phyloP scores from a whole-genome alignment of 257 asterid species.

The Paraleonurus japonicus region DNA sequence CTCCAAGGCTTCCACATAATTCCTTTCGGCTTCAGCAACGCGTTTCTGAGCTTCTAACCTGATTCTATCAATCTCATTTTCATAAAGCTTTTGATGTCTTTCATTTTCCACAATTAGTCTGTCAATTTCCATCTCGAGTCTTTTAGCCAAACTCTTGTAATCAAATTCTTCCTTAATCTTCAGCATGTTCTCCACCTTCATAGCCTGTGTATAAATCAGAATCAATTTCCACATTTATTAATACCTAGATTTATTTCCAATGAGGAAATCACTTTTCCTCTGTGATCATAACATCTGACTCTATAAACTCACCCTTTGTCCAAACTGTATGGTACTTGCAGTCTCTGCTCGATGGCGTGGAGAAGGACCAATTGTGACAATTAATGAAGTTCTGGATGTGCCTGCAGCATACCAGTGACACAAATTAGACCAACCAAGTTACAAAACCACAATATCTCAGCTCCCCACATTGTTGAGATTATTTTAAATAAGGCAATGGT shows the following conservation, averaged over 20 bases:
- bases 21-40: conserved; percentile 80
- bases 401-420: conserved; percentile 54
- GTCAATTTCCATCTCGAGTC: conserved; percentile 90
- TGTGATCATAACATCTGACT: not conserved
- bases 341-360: conserved; percentile 99
- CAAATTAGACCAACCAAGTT: conserved; percentile 25
- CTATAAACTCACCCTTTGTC: conserved; percentile 82
- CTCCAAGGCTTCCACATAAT: conserved; percentile 73
- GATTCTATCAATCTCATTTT: conserved; percentile 81
- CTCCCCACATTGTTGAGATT: conserved; percentile 10
- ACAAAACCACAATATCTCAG: conserved; percentile 4
- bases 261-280: conserved; percentile 4
- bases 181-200: conserved; percentile 99
- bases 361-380: conserved; percentile 94
- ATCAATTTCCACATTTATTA: not conserved
- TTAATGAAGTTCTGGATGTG: conserved; percentile 91
- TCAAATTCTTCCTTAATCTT: conserved; percentile 97
- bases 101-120: conserved; percentile 88
- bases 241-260: not conserved
- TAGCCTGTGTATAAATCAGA: conserved; percentile 61
- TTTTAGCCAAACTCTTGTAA: conserved; percentile 83
- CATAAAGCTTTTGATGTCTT: conserved; percentile 76
- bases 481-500: not conserved
- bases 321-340: conserved; percentile 90
- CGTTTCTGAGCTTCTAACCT: conserved; percentile 83